Evolutionary conservation across 2,329 filamentous ascomycete genomes (phyloP).

Genomic region (Teratosphaeriaceae sp.): DNA sequence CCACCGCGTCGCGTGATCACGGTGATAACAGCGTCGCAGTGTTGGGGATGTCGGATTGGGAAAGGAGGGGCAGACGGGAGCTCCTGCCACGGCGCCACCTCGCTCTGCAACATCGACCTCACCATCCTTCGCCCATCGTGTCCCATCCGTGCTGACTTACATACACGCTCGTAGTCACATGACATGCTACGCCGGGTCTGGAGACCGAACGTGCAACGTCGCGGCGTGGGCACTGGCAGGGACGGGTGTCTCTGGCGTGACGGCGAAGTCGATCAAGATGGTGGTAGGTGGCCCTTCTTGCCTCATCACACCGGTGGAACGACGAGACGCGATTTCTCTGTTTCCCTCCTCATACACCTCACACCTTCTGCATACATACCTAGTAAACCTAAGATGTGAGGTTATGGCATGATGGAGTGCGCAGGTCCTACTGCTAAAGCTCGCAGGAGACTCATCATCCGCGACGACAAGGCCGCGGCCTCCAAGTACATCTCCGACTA

Average conservation of each 20-base stretch:
- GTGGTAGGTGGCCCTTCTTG: neutral
- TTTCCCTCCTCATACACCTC: neutral
- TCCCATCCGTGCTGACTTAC: too few species aligned
- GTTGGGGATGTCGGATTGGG: too few species aligned
- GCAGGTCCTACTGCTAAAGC: neutral
- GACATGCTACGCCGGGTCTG: neutral
- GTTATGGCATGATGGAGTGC: neutral
- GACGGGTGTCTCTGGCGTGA: neutral
- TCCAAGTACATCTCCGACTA: conserved; percentile 76
- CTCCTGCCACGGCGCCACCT: neutral
- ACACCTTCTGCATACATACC: neutral
- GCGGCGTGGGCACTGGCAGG: neutral
- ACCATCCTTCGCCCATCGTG: neutral
- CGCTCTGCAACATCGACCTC: neutral
- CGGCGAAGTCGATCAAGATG: too few species aligned
- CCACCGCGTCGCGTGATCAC: conserved; percentile 1
- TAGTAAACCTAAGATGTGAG: neutral
- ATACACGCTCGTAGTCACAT: too few species aligned
- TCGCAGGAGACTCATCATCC: conserved; percentile 73
- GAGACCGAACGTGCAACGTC: neutral
- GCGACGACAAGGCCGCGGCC: conserved; percentile 61
- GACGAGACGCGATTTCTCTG: too few species aligned
- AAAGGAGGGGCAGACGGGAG: neutral
- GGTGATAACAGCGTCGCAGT: conserved; percentile 2
- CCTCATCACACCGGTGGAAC: too few species aligned